A percentile compares a stretch with the other conserved stretches of the same genome.
phyloP scores from a whole-genome alignment of 2,329 filamentous ascomycete species.

The Tolypocladium sp. region DNA sequence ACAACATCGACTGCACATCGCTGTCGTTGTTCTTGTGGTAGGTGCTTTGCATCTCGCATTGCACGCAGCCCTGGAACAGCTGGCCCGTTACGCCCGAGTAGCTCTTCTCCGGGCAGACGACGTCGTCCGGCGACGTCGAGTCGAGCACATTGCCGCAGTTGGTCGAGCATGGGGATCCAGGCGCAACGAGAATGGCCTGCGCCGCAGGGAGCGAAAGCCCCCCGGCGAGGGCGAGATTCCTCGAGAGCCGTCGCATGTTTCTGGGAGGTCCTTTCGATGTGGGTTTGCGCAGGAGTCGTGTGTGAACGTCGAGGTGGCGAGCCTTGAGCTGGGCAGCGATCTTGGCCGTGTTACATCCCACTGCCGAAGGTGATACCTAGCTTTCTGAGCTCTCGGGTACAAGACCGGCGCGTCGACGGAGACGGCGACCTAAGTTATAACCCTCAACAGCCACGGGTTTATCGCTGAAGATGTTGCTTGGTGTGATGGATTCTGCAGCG shows the following conservation, averaged over 20 bases:
- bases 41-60: slow-evolving; percentile 41
- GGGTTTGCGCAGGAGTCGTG: not conserved
- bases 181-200: slow-evolving; percentile 30
- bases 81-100: slow-evolving; percentile 32
- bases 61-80: slow-evolving; percentile 42
- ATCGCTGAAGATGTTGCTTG: not conserved
- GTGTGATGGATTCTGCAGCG: not conserved
- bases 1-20: slow-evolving; percentile 45
- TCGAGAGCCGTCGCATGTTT: not conserved
- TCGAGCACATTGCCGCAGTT: slow-evolving; percentile 45
- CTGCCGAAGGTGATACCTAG: not conserved
- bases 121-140: slow-evolving; percentile 33
- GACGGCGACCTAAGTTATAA: not conserved
- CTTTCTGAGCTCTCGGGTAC: too few species aligned
- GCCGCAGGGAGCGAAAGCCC: slow-evolving; percentile 8
- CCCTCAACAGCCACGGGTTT: not conserved
- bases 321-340: not conserved
- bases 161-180: slow-evolving; percentile 38
- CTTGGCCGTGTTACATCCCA: not conserved
- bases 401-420: not conserved
- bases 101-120: slow-evolving; percentile 35
- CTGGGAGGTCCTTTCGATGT: not conserved
- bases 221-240: not conserved
- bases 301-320: not conserved
- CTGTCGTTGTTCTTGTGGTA: slow-evolving; percentile 35